A percentile compares a stretch with the other conserved stretches of the same genome.
phyloP scores from a whole-genome alignment of 2,329 filamentous ascomycete genomes.

The Aspergillus udagawae region DNA sequence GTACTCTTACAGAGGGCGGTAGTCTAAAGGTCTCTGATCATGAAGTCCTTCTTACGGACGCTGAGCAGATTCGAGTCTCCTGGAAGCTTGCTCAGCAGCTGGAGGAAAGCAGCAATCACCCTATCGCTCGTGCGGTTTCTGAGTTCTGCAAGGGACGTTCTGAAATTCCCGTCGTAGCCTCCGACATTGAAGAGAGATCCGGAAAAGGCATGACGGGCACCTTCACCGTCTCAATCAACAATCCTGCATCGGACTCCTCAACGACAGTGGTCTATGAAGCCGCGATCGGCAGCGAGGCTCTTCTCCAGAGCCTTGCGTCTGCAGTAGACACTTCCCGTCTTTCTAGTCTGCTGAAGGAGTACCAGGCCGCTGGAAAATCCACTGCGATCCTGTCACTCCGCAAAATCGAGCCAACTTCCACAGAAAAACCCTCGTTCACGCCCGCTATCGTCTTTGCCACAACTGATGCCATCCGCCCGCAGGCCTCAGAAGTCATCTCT shows the following conservation, averaged over 20 bases:
- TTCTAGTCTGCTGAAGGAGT: conserved; percentile 32
- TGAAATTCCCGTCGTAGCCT: conserved; percentile 22
- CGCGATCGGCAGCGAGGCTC: conserved; percentile 56
- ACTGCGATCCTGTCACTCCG: conserved; percentile 44
- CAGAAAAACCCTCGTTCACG: conserved; percentile 23
- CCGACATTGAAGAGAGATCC: conserved; percentile 50
- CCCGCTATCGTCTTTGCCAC: conserved; percentile 69
- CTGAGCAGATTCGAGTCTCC: conserved; percentile 34
- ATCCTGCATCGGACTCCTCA: conserved; percentile 11
- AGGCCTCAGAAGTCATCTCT: conserved; percentile 62
- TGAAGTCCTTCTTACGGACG: conserved; percentile 35
- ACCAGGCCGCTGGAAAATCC: conserved; percentile 41
- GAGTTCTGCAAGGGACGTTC: conserved; percentile 42
- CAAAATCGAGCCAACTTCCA: conserved; percentile 11
- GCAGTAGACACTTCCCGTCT: conserved; percentile 34
- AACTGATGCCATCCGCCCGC: conserved; percentile 74
- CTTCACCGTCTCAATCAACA: conserved; percentile 37
- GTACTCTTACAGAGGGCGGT: conserved; percentile 69
- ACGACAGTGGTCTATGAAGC: conserved; percentile 39
- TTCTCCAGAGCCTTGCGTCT: conserved; percentile 36
- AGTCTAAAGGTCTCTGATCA: conserved; percentile 54
- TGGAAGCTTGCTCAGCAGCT: conserved; percentile 47
- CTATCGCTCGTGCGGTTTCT: conserved; percentile 54
- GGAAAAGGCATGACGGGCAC: conserved; percentile 56
- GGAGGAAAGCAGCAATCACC: conserved; percentile 59